Evolutionary conservation across 805 yeast genomes (phyloP), one percentile per base, ranked within the genome.

Genomic region (Kregervanrija pseudodelftensis): DNA sequence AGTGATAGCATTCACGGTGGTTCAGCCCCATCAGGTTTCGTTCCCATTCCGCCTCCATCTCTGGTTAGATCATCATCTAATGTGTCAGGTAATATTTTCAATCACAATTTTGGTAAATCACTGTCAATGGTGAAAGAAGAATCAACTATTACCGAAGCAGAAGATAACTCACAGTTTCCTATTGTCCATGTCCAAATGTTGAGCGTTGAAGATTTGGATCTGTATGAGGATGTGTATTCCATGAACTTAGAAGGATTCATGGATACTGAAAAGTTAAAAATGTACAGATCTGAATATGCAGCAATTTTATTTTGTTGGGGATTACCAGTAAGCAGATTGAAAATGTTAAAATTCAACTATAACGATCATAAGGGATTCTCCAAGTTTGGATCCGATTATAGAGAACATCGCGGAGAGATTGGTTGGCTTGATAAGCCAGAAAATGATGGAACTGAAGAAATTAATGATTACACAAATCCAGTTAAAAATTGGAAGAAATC

Each of bases 271-370:
- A 68, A 67, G 40, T 61, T 76, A 38, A 60, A 57, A 36, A 41
- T 55, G 44, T 75, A 77, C 57, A 61, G 96, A 35, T 71, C 74
- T 15, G 82, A 80, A 52, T 90, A 91, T 60, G 89, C 96, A 0
- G 76, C 82, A 14, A 72, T 90, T 57, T 67, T 90, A 11, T 85
- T 76, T 55, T 63, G 74, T 32, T 91, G 97, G 97, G 95, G 93
- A 0, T 68, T 89, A 14, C 85, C 89, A 0, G 73, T 85, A n/a
- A 78, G 82, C 50, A 65, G 96, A 37, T 79, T 86, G 30, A 90
- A 90, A 55, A 75, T 90, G 10, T 60, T 87, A 45, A 88, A 90
- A 63, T 76, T 78, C 66, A 83, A 82, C 54, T 74, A 72, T 37
- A 35, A 33, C 4, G 10, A 36, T 8, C 15, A n/a, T 5, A n/a